Conservation (phyloP, 2,329 filamentous ascomycete species). For the Aspergillus fumigatus region DNA sequence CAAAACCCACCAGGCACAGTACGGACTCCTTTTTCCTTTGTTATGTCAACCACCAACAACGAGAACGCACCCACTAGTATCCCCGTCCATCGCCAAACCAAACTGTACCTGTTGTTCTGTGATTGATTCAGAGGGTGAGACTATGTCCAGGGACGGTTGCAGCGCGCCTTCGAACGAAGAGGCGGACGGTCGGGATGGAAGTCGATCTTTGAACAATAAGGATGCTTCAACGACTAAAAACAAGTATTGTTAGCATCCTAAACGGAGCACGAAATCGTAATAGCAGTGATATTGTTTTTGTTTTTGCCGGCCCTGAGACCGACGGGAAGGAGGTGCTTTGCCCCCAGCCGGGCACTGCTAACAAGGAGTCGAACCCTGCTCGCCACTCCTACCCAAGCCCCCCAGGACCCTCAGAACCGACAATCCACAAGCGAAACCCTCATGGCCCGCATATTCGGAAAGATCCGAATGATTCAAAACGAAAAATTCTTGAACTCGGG, state of each 20-base stretch:
- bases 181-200: not conserved
- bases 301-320: not conserved
- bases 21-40: no score
- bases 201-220: not conserved
- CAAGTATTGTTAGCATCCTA: not conserved
- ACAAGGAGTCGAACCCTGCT: not conserved
- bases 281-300: not conserved
- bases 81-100: no score
- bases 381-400: not conserved
- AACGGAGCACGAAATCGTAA: not conserved
- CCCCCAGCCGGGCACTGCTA: not conserved
- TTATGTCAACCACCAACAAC: no score
- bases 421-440: conserved; percentile 20
- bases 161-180: not conserved
- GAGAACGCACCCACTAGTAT: no score
- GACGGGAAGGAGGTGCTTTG: not conserved
- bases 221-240: not conserved
- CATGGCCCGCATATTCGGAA: not conserved
- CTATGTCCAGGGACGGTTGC: not conserved
- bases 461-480: not conserved
- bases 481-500: not conserved
- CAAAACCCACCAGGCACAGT: no score
- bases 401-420: not conserved
- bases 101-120: not conserved
- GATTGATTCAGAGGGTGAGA: not conserved